A percentile compares a stretch with the other conserved stretches of the same genome.
phyloP scores from a whole-genome alignment of 257 asterid species.

The Marsdenia floribunda region DNA sequence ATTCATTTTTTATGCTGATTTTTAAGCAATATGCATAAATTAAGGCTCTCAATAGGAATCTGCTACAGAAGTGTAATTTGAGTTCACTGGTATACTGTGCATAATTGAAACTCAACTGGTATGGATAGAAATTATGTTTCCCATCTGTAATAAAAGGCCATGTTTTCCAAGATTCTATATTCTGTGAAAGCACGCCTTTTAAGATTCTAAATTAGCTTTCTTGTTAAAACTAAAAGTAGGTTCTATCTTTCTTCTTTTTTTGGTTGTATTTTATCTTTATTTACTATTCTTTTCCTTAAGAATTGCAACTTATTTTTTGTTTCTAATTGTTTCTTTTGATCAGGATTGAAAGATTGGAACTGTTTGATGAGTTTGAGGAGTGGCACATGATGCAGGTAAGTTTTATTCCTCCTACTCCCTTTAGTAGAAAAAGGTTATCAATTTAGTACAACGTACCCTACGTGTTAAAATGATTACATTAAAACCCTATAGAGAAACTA shows the following conservation, averaged over 20 bases:
- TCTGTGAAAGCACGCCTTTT: slow-evolving; percentile 10
- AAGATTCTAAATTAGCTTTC: slow-evolving; percentile 18
- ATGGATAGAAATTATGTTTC: background rate
- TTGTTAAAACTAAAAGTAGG: slow-evolving; percentile 11
- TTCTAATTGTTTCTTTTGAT: slow-evolving; percentile 27
- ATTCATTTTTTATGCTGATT: background rate
- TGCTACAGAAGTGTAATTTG: background rate
- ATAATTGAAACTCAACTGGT: background rate
- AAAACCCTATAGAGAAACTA: too few relatives aligned
- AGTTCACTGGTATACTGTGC: background rate
- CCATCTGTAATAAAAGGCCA: background rate
- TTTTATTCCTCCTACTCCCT: slow-evolving; percentile 14
- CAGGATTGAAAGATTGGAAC: slow-evolving; percentile 92
- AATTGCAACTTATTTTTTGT: slow-evolving; percentile 11
- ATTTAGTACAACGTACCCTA: too few relatives aligned
- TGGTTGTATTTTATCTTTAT: slow-evolving; percentile 20
- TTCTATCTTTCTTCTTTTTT: slow-evolving; percentile 19
- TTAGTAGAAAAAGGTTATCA: too few relatives aligned
- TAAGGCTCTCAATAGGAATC: background rate
- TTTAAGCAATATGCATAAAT: background rate
- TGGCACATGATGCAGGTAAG: slow-evolving; percentile 99
- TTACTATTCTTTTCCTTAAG: background rate
- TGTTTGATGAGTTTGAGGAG: slow-evolving; percentile 67
- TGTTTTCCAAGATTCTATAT: background rate
- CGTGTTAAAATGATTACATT: too few relatives aligned